Percentiles rank a stretch among this genome's conserved stretches.
Conservation (phyloP, 768 basidiomycete species). For the Lentinula edodes region DNA sequence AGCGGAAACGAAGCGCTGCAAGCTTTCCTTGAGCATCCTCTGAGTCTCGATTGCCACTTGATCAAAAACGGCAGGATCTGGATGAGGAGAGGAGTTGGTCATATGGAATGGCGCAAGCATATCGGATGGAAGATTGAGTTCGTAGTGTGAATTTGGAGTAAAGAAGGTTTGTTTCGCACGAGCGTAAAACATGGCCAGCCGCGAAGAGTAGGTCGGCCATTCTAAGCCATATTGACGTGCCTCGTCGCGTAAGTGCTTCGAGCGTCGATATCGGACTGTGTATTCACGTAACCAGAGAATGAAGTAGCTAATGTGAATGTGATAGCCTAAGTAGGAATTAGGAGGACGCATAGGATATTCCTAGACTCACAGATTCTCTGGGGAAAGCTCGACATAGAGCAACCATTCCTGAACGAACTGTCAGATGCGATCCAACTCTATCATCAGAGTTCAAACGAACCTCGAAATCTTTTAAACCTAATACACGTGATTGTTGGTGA, state of each 20-base stretch:
- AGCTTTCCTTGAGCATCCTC: slow-evolving; percentile 55
- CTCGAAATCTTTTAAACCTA: slow-evolving; percentile 70
- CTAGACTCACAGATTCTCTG: slow-evolving; percentile 63
- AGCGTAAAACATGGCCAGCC: slow-evolving; percentile 68
- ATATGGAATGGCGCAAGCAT: slow-evolving; percentile 56
- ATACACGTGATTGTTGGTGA: slow-evolving; percentile 2
- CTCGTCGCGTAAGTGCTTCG: slow-evolving; percentile 15
- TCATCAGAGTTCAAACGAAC: slow-evolving; percentile 17
- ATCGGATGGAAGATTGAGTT: slow-evolving; percentile 64
- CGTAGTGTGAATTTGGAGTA: slow-evolving; percentile 64
- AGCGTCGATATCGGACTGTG: slow-evolving; percentile 36
- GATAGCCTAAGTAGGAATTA: slow-evolving; percentile 9
- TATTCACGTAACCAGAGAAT: slow-evolving; percentile 81
- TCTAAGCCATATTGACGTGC: slow-evolving; percentile 24
- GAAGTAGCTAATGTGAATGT: slow-evolving; percentile 49
- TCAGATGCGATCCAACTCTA: background rate
- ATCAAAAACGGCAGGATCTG: slow-evolving; percentile 60
- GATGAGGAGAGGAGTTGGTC: slow-evolving; percentile 40
- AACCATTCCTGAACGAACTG: slow-evolving; percentile 58
- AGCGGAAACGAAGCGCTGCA: slow-evolving; percentile 61
- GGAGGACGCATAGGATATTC: background rate
- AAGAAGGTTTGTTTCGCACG: slow-evolving; percentile 82
- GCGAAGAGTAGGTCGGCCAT: slow-evolving; percentile 42
- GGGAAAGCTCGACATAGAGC: slow-evolving; percentile 68
- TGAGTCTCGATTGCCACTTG: slow-evolving; percentile 54